Conservation (phyloP, 2,329 filamentous ascomycete species). For the Penicillium freii region DNA sequence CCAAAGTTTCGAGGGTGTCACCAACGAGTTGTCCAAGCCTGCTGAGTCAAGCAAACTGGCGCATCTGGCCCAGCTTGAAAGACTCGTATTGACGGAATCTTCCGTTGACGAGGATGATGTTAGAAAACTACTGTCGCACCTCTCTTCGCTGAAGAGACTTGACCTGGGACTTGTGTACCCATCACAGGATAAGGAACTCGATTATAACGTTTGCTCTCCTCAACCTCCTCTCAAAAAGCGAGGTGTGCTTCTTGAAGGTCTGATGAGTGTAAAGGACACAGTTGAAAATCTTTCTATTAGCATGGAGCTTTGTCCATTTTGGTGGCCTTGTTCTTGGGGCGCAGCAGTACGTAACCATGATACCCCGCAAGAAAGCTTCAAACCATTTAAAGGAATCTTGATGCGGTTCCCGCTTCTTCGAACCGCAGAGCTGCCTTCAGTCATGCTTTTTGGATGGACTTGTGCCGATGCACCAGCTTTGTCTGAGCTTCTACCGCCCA, state of each 20-base stretch:
- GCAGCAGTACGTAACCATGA: background rate
- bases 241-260: background rate
- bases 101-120: background rate
- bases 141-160: background rate
- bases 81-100: background rate
- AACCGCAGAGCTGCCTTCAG: background rate
- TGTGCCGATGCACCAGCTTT: background rate
- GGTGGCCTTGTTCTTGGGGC: background rate
- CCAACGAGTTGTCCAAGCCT: background rate
- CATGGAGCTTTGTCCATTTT: background rate
- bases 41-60: background rate
- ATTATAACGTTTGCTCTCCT: background rate
- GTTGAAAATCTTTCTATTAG: background rate
- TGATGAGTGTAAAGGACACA: background rate
- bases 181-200: background rate
- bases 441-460: background rate
- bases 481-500: background rate
- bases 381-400: background rate
- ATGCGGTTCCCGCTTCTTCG: background rate
- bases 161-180: background rate
- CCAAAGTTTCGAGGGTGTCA: background rate
- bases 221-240: background rate
- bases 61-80: background rate
- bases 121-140: background rate
- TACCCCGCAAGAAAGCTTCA: background rate